Evolutionary conservation across 495 filamentous ascomycete genomes (phyloP).

Genomic region (Aspergillus sclerotiicarbonarius): DNA sequence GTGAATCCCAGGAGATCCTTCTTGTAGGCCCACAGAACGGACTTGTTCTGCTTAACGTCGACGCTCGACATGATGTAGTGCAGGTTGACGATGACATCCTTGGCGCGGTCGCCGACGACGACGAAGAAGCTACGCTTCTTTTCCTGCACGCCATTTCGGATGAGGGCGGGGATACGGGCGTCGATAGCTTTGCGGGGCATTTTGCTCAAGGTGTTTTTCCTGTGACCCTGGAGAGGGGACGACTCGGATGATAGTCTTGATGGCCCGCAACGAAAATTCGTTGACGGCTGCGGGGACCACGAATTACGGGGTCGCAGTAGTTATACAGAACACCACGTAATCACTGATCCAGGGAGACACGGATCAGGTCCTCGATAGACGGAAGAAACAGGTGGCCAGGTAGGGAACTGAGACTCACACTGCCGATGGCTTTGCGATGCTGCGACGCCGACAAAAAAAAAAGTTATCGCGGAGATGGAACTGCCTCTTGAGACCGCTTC

Average conservation of each 20-base stretch:
- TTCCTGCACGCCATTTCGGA: constrained; percentile 92
- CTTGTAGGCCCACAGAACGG: constrained; percentile 99
- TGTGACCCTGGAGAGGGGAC: background rate
- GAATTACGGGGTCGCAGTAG: background rate
- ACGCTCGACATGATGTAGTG: constrained; percentile 89
- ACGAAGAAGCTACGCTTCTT: constrained; percentile 98
- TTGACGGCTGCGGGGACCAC: constrained; percentile 4
- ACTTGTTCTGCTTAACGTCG: constrained; percentile 94
- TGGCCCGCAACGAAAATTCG: constrained; percentile 5
- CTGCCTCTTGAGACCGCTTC: constrained; percentile 21
- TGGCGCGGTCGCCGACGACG: constrained; percentile 90
- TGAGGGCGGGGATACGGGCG: constrained; percentile 91
- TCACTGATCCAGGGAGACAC: background rate
- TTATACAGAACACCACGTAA: background rate
- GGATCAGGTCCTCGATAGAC: constrained; percentile 9
- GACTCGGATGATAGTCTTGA: background rate
- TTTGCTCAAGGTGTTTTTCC: constrained; percentile 4
- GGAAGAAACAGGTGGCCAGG: constrained; percentile 5
- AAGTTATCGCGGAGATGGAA: constrained; percentile 12
- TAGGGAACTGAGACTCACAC: background rate
- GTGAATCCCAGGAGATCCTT: constrained; percentile 95
- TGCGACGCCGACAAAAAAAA: constrained; percentile 20
- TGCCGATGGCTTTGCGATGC: background rate
- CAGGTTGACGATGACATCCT: constrained; percentile 95
- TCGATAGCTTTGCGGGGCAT: constrained; percentile 67